Evolutionary conservation across 192 early-diverging fungal species (phyloP).

Genomic region (Coemansia sp.): DNA sequence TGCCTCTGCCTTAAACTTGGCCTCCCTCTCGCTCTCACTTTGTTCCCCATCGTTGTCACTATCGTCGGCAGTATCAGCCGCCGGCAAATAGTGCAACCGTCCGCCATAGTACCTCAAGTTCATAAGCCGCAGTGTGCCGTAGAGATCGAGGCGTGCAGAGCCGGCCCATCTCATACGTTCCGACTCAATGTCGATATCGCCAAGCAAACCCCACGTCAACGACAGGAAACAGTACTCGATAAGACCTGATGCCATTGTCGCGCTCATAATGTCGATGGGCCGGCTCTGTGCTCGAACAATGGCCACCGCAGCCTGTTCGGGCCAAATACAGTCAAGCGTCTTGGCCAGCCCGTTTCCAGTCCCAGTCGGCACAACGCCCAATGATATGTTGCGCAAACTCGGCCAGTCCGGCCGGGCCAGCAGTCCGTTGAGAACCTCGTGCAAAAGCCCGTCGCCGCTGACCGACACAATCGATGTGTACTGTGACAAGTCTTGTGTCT

Average conservation of each 20-base stretch:
- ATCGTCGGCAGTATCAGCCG: constrained; percentile 10
- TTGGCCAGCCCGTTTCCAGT: constrained; percentile 54
- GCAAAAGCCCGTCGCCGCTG: constrained; percentile 52
- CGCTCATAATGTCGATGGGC: constrained; percentile 60
- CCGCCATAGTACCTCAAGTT: constrained; percentile 62
- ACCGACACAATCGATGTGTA: constrained; percentile 41
- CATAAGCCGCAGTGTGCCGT: constrained; percentile 57
- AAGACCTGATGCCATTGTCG: constrained; percentile 42
- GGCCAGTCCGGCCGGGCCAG: constrained; percentile 45
- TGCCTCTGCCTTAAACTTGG: background rate
- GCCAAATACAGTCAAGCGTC: constrained; percentile 43
- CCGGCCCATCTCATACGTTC: constrained; percentile 59
- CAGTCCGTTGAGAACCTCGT: constrained; percentile 52
- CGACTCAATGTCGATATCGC: constrained; percentile 63
- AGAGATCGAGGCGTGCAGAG: constrained; percentile 45
- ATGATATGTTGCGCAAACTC: constrained; percentile 33
- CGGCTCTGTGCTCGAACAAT: constrained; percentile 52
- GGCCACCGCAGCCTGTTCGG: constrained; percentile 55
- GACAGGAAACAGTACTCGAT: constrained; percentile 57
- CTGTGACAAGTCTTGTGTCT: constrained; percentile 34
- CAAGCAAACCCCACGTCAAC: constrained; percentile 60
- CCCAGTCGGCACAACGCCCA: constrained; percentile 49
- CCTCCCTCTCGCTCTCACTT: background rate
- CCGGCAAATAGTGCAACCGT: constrained; percentile 58
- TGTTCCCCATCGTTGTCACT: background rate